Evolutionary conservation across 192 early-diverging fungal species (phyloP).

Genomic region (Allomyces macrogynus): DNA sequence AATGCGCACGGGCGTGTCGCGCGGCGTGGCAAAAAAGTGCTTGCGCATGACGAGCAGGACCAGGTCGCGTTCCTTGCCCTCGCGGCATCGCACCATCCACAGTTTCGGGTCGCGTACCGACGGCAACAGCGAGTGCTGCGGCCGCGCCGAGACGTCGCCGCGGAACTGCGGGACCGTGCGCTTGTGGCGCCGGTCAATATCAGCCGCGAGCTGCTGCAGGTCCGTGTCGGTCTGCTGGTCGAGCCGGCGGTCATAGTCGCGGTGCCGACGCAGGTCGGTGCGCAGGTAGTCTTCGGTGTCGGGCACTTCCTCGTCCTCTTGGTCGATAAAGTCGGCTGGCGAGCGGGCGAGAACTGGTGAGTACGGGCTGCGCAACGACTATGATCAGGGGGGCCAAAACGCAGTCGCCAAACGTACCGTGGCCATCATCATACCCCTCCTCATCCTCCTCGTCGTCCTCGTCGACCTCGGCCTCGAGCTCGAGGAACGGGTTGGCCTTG

Average conservation of each 20-base stretch:
- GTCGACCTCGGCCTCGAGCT: slow-evolving; percentile 50
- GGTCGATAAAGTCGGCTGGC: slow-evolving; percentile 48
- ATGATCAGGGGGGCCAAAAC: background rate
- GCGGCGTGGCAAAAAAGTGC: slow-evolving; percentile 43
- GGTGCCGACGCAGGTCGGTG: slow-evolving; percentile 15
- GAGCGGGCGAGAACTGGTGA: background rate
- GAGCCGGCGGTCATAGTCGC: slow-evolving; percentile 42
- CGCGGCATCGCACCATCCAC: slow-evolving; percentile 71
- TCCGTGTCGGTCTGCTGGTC: slow-evolving; percentile 43
- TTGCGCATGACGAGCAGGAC: slow-evolving; percentile 57
- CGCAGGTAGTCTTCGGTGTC: slow-evolving; percentile 27
- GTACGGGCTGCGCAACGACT: background rate
- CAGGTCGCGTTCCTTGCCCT: slow-evolving; percentile 74
- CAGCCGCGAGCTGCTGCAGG: slow-evolving; percentile 56
- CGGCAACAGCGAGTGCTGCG: slow-evolving; percentile 60
- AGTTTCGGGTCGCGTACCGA: slow-evolving; percentile 72
- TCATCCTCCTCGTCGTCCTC: slow-evolving; percentile 61
- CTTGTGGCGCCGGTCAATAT: slow-evolving; percentile 49
- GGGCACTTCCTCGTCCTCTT: slow-evolving; percentile 41
- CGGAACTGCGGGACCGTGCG: slow-evolving; percentile 19
- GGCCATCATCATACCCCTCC: slow-evolving; percentile 37
- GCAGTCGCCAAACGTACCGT: slow-evolving; percentile 13
- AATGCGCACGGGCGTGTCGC: slow-evolving; percentile 42
- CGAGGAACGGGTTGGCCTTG: slow-evolving; percentile 38
- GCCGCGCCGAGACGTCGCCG: slow-evolving; percentile 38